These are phyloP conservation scores for Hemisphaericaspora subhashii DNA, from an alignment of 1,139 yeast species.

Conservation along the genomic window DNA sequence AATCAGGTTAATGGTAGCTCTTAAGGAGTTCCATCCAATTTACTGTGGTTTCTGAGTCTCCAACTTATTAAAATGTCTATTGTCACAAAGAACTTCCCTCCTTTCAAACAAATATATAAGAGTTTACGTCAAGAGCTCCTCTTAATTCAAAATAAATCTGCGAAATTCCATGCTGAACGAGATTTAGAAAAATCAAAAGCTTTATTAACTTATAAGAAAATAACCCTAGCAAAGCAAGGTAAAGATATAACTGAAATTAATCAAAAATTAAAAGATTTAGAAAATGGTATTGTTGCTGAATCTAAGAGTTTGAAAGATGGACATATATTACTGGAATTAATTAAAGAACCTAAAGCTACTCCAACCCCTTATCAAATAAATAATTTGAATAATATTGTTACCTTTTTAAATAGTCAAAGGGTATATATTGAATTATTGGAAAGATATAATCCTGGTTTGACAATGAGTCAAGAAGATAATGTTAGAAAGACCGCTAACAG, in stretches of 20 bases:
- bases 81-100: constrained; percentile 10
- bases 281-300: constrained; percentile 14
- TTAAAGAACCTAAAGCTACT: constrained; percentile 12
- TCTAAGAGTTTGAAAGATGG: constrained; percentile 8
- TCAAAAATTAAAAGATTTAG: constrained; percentile 27
- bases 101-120: constrained; percentile 19
- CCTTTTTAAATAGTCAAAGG: constrained; percentile 70
- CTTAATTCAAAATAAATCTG: constrained; percentile 42
- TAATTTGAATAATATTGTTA: constrained; percentile 48
- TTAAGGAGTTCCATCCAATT: too few species aligned
- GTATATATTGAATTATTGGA: constrained; percentile 76
- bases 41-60: too few species aligned
- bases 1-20: too few species aligned
- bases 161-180: constrained; percentile 43
- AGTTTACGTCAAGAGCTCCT: constrained; percentile 45
- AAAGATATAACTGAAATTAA: constrained; percentile 38
- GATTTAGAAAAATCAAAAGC: constrained; percentile 53
- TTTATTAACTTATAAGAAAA: constrained; percentile 47
- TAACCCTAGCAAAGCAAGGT: constrained; percentile 46
- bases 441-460: constrained; percentile 83
- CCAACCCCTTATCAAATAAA: constrained; percentile 14
- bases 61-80: constrained; percentile 13
- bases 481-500: constrained; percentile 76
- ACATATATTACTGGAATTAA: constrained; percentile 10
- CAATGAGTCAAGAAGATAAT: constrained; percentile 74